Evolutionary conservation across 495 filamentous ascomycete genomes (phyloP), one percentile per base, ranked within the genome.

Genomic region (Xylaria intraflava): DNA sequence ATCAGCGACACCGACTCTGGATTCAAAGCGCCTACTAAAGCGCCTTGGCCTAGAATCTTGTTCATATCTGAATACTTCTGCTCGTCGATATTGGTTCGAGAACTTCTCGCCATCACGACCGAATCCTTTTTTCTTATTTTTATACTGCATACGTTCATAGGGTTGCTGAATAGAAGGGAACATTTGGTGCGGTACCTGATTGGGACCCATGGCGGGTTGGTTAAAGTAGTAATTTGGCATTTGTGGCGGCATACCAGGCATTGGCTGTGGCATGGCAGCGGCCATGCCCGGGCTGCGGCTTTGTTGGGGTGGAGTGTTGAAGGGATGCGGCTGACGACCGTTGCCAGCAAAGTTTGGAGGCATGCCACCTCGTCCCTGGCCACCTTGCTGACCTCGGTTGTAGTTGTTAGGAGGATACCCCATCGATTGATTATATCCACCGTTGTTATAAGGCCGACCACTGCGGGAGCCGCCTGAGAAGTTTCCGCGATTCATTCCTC

Each of bases 241-340:
- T 35, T 72, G 76, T 56, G 73, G 74, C 22, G 33, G 9, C 81
- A 89, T 86, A 63, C 84, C 82, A 12, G 87, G 86, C 6, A 84
- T 84, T 8, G 66, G 62, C 20, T 67, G 69, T 3, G 84, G 84
- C 58, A 89, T 82, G 3, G 83, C 81, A 48, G 78, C 80, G 42
- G 81, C 71, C 16, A 87, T 67, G 8, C 84, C 85, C 4, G 90
- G 90, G 68, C 89, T 95, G 46, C 88, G 83, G 62, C 72, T 76
- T 22, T 64, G 63, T 19, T 58, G 61, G 12, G 64, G 61, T 17
- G 61, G 61, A 2, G 60, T 58, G 14, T 61, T 61, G 22, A 59
- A 66, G 19, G 41, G 57, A 19, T 61, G 64, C 6, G 31, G 33
- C 20, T 49, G 52, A 24, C 58, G 61, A 23, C 58, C 53, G 44